These are phyloP conservation scores for Thraustochytrium striatum DNA, from an alignment of 352 stramenopile species.

Conservation along the genomic window DNA sequence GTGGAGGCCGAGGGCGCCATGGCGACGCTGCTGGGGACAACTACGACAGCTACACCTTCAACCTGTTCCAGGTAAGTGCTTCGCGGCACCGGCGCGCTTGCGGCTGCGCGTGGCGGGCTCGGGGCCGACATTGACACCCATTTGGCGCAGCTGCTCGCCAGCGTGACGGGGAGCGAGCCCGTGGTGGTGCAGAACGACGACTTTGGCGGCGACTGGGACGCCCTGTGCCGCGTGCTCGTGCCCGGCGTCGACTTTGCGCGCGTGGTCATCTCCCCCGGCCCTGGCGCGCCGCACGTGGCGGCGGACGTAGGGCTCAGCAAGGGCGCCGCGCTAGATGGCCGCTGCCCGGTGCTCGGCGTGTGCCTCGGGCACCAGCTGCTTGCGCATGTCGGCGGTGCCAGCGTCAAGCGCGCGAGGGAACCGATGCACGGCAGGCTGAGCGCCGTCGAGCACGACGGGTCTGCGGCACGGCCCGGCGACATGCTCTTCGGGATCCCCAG, in stretches of 20 bases:
- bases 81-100: not conserved
- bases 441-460: conserved; percentile 56
- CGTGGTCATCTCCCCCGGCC: conserved; percentile 64
- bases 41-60: conserved; percentile 97
- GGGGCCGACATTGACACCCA: no score
- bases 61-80: conserved; percentile 62
- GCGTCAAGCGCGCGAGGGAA: conserved; percentile 69
- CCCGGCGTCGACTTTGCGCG: conserved; percentile 59
- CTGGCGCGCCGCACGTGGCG: conserved; percentile 69
- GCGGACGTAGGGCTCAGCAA: conserved; percentile 80
- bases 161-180: conserved; percentile 77
- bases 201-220: conserved; percentile 65
- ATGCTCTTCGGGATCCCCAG: conserved; percentile 63
- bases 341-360: conserved; percentile 86
- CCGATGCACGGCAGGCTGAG: conserved; percentile 90
- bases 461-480: conserved; percentile 43
- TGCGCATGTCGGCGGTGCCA: conserved; percentile 74
- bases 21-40: conserved; percentile 86
- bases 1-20: no score
- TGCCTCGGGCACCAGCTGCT: conserved; percentile 95
- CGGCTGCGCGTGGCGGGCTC: no score
- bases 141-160: conserved; percentile 85
- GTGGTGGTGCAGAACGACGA: conserved; percentile 87
- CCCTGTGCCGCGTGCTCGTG: conserved; percentile 55
- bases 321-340: conserved; percentile 59